Evolutionary conservation across 306 rosid genomes (phyloP).

Genomic region (Glycine tomentella): DNA sequence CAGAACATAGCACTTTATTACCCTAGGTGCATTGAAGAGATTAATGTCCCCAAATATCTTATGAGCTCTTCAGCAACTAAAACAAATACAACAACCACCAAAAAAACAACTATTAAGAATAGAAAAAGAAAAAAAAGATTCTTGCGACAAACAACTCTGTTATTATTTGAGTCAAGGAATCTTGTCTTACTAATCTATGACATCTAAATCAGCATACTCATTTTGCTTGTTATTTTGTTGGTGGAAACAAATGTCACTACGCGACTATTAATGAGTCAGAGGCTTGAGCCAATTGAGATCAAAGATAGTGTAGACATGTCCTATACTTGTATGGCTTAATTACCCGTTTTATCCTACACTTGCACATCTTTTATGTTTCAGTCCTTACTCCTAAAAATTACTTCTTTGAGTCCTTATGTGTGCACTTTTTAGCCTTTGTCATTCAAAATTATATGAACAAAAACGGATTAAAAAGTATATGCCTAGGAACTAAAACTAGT

Average conservation of each 20-base stretch:
- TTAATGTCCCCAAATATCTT: conserved; percentile 39
- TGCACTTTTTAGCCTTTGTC: no score
- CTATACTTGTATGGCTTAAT: no score
- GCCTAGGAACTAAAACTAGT: no score
- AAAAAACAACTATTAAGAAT: conserved; percentile 7
- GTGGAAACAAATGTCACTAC: conserved; percentile 4
- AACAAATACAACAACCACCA: conserved; percentile 37
- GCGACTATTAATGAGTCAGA: background rate
- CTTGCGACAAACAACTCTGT: conserved; percentile 42
- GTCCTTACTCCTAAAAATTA: no score
- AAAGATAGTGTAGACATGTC: background rate
- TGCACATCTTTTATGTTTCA: no score
- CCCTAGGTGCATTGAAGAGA: conserved; percentile 21
- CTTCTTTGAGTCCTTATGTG: no score
- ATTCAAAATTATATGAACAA: no score
- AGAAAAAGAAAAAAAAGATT: conserved; percentile 17
- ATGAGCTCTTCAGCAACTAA: conserved; percentile 39
- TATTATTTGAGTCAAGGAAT: conserved; percentile 43
- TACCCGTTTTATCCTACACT: no score
- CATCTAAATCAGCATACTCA: background rate
- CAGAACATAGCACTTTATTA: conserved; percentile 43
- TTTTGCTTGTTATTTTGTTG: conserved; percentile 3
- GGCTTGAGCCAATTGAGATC: conserved; percentile 19
- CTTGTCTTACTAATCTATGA: background rate
- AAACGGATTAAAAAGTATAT: no score